Evolutionary conservation across 768 basidiomycete genomes (phyloP).

Genomic region (Leccinum uliginosum): DNA sequence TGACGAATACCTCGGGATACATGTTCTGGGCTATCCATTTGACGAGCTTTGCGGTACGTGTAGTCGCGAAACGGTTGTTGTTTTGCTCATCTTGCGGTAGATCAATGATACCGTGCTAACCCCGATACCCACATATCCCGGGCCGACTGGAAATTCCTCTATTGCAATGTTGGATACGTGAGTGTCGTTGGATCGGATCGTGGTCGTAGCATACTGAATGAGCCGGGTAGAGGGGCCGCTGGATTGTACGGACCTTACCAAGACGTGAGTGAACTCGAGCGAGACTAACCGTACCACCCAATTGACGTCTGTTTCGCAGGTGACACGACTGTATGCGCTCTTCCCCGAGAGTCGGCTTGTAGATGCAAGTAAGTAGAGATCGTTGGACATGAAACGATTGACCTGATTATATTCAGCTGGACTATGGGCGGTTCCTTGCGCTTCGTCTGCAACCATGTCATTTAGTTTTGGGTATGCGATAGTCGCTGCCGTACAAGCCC

Average conservation of each 20-base stretch:
- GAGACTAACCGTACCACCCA: not conserved
- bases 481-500: not conserved
- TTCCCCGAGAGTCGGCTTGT: conserved; percentile 68
- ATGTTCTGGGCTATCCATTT: conserved; percentile 72
- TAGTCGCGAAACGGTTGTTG: not conserved
- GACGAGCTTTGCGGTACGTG: conserved; percentile 46
- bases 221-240: conserved; percentile 51
- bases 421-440: conserved; percentile 75
- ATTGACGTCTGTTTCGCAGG: conserved; percentile 38
- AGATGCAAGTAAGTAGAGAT: conserved; percentile 41
- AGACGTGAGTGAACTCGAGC: conserved; percentile 47
- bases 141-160: conserved; percentile 48
- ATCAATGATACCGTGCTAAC: conserved; percentile 51
- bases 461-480: conserved; percentile 64
- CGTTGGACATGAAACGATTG: not conserved
- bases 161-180: conserved; percentile 74
- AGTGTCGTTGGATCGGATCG: conserved; percentile 23
- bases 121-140: conserved; percentile 63
- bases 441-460: conserved; percentile 51
- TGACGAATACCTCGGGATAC: conserved; percentile 62
- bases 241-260: conserved; percentile 77
- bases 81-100: conserved; percentile 30
- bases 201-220: conserved; percentile 1
- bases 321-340: conserved; percentile 56
- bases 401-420: conserved; percentile 38